A percentile compares a stretch with the other conserved stretches of the same genome.
Evolutionary conservation across 1,284 basidiomycete species (phyloP).

Genomic region (Thecaphora thlaspeos): DNA sequence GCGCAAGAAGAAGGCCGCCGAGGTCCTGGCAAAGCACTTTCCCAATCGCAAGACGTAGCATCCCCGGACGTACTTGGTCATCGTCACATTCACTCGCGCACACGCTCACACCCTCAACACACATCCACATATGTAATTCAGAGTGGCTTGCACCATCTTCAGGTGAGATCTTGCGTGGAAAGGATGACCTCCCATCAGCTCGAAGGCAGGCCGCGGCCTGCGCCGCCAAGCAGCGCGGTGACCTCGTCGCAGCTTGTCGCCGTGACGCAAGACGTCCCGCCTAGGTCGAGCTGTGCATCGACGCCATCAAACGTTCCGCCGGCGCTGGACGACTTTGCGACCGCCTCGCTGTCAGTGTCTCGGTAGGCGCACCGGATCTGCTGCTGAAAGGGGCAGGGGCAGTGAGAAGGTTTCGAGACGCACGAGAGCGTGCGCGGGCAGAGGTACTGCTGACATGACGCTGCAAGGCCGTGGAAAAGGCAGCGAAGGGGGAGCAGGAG

Average conservation of each 20-base stretch:
- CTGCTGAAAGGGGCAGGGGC: slow-evolving; percentile 50
- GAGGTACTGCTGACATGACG: slow-evolving; percentile 41
- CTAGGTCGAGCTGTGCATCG: slow-evolving; percentile 30
- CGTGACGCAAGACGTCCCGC: slow-evolving; percentile 40
- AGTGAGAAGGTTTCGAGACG: slow-evolving; percentile 45
- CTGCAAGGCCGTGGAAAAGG: slow-evolving; percentile 4
- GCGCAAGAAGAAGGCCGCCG: slow-evolving; percentile 46
- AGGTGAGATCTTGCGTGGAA: too few relatives aligned
- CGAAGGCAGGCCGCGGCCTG: too few relatives aligned
- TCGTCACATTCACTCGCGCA: too few relatives aligned
- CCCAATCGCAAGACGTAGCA: slow-evolving; percentile 27
- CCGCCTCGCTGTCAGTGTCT: slow-evolving; percentile 20
- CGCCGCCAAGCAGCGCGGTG: slow-evolving; percentile 8
- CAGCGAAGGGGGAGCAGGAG: background rate
- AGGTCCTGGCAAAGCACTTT: slow-evolving; percentile 42
- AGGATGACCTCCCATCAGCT: too few relatives aligned
- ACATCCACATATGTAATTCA: too few relatives aligned
- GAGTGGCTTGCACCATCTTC: too few relatives aligned
- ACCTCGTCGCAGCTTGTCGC: slow-evolving; percentile 36
- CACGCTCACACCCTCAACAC: too few relatives aligned
- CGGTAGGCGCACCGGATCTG: slow-evolving; percentile 41
- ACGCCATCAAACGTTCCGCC: slow-evolving; percentile 29
- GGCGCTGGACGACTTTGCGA: slow-evolving; percentile 9
- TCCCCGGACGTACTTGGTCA: too few relatives aligned
- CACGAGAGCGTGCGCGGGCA: slow-evolving; percentile 51